Percentiles rank a stretch among this genome's conserved stretches.
Evolutionary conservation across 2,329 filamentous ascomycete genomes (phyloP).

Genomic region (Madurella fahalii): DNA sequence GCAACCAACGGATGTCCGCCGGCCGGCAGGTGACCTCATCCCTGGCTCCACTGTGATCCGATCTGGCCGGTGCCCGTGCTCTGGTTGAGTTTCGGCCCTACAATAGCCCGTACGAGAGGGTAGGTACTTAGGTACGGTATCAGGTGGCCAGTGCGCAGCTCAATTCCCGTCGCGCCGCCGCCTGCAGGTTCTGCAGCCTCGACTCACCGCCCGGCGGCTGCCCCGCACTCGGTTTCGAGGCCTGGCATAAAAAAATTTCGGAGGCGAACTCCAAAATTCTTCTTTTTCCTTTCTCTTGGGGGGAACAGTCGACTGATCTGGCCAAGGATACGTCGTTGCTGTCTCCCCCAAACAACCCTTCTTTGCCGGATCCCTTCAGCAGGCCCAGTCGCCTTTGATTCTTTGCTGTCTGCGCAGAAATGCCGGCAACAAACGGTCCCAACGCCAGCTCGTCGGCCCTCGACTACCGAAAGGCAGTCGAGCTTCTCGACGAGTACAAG

Average conservation of each 20-base stretch:
- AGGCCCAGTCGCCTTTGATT: conserved; percentile 11
- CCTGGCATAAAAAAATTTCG: conserved; percentile 24
- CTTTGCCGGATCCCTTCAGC: conserved; percentile 1
- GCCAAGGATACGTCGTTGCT: conserved; percentile 21
- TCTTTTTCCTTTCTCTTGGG: conserved; percentile 26
- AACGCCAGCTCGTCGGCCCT: conserved; percentile 53
- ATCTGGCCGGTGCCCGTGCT: no score
- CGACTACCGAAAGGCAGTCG: conserved; percentile 67
- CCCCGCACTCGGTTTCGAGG: conserved; percentile 19
- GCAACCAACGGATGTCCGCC: conserved; percentile 13
- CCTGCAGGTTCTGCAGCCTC: not conserved
- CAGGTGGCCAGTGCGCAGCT: not conserved
- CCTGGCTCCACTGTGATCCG: no score
- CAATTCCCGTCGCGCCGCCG: no score
- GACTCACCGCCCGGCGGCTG: conserved; percentile 21
- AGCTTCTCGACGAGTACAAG: conserved; percentile 77
- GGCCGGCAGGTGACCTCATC: no score
- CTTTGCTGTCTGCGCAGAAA: conserved; percentile 38
- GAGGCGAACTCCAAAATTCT: conserved; percentile 16
- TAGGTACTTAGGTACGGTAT: no score
- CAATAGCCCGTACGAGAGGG: conserved; percentile 6
- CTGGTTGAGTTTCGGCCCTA: conserved; percentile 8
- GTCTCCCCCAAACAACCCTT: conserved; percentile 20
- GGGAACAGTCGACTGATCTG: conserved; percentile 26
- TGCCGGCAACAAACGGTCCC: conserved; percentile 70